Evolutionary conservation across 2,329 filamentous ascomycete genomes (phyloP).

Genomic region (Aurifilum marmelostoma): DNA sequence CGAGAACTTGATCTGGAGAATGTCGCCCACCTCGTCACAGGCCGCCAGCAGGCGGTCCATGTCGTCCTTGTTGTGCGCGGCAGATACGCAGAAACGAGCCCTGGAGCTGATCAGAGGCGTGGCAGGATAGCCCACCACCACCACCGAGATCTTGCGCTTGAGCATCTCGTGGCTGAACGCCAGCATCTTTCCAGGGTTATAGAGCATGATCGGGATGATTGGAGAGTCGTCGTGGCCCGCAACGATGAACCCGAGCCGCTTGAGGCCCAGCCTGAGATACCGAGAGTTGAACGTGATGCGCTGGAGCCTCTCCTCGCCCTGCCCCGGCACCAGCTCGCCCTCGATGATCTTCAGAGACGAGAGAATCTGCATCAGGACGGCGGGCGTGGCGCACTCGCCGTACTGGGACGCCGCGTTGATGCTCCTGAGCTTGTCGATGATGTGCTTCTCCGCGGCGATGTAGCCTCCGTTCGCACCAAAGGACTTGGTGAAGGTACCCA

Average conservation of each 20-base stretch:
- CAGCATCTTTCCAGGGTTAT: constrained; percentile 98
- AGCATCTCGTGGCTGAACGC: constrained; percentile 99
- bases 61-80: constrained; percentile 98
- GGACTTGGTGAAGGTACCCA: constrained; percentile 98
- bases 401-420: constrained; percentile 86
- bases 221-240: constrained; percentile 98
- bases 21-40: constrained; percentile 89
- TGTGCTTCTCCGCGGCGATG: constrained; percentile 82
- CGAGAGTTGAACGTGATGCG: constrained; percentile 97
- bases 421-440: constrained; percentile 88
- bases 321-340: constrained; percentile 83
- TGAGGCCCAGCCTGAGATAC: constrained; percentile 95
- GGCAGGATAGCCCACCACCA: constrained; percentile 95
- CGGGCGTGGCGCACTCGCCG: constrained; percentile 85
- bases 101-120: constrained; percentile 94
- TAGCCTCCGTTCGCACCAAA: constrained; percentile 98
- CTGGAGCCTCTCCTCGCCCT: constrained; percentile 94
- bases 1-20: constrained; percentile 96
- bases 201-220: constrained; percentile 91
- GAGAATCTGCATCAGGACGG: constrained; percentile 88
- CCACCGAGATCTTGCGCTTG: constrained; percentile 94
- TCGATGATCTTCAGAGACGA: constrained; percentile 85
- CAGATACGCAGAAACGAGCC: constrained; percentile 92
- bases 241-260: constrained; percentile 94
- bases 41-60: constrained; percentile 86